A percentile compares a stretch with the other conserved stretches of the same genome.
These are phyloP conservation scores for Pseudogymnoascus sp. DNA, from an alignment of 2,329 filamentous ascomycete genomes.

Conservation along the genomic window DNA sequence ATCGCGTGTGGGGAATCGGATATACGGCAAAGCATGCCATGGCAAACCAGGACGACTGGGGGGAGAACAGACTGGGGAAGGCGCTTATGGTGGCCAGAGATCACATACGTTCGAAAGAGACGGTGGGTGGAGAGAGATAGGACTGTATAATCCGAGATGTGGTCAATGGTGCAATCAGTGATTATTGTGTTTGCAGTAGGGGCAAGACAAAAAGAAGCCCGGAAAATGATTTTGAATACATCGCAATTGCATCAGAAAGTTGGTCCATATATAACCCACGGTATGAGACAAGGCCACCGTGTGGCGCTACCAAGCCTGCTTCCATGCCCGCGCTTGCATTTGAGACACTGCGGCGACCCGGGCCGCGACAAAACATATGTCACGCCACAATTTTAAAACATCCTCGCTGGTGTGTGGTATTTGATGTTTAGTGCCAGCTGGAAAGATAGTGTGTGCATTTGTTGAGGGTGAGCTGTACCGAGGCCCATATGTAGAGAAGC, in stretches of 20 bases:
- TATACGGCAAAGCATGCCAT: constrained; percentile 28
- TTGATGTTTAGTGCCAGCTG: not conserved
- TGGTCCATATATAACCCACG: not conserved
- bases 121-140: not conserved
- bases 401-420: not conserved
- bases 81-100: constrained; percentile 25
- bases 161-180: not conserved
- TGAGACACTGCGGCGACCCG: not conserved
- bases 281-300: not conserved
- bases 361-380: not conserved
- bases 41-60: constrained; percentile 24
- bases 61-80: constrained; percentile 28
- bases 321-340: not conserved
- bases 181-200: not conserved
- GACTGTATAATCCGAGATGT: not conserved
- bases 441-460: not conserved
- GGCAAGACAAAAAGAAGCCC: not conserved
- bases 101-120: constrained; percentile 12
- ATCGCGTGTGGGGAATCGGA: constrained; percentile 32
- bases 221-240: not conserved
- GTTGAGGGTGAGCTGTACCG: not conserved
- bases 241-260: not conserved
- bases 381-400: not conserved
- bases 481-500: not conserved
- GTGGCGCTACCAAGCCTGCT: not conserved